Percentiles rank a stretch among this genome's conserved stretches.
phyloP scores from a whole-genome alignment of 192 early-diverging fungal species.

The Umbelopsis ramanniana region DNA sequence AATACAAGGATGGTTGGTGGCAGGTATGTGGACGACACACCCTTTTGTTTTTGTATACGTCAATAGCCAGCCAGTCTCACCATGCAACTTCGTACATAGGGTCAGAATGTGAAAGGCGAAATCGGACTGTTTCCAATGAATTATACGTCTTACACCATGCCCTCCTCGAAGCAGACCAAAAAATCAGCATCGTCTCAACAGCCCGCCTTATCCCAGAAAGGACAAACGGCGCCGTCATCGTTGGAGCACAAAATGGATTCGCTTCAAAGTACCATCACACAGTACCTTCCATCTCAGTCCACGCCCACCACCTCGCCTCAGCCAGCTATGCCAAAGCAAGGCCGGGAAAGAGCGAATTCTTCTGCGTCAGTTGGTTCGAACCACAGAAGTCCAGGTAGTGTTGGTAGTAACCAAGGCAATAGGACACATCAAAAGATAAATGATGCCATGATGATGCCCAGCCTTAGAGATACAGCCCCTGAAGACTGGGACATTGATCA shows the following conservation, averaged over 20 bases:
- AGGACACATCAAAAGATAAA: not conserved
- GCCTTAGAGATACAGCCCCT: conserved; percentile 13
- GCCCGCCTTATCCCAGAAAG: not conserved
- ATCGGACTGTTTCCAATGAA: conserved; percentile 77
- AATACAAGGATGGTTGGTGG: conserved; percentile 85
- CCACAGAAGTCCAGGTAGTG: conserved; percentile 11
- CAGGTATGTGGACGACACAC: conserved; percentile 47
- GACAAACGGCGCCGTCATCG: conserved; percentile 1
- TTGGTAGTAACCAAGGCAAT: conserved; percentile 7
- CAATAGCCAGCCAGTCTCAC: too few species aligned
- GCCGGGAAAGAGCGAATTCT: conserved; percentile 5
- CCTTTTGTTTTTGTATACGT: too few species aligned
- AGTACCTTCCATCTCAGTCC: conserved; percentile 1
- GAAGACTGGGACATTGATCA: conserved; percentile 37
- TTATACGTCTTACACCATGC: conserved; percentile 51
- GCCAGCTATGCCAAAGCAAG: not conserved
- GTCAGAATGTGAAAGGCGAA: conserved; percentile 63
- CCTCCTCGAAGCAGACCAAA: not conserved
- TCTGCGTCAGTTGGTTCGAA: not conserved
- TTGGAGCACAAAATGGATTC: conserved; percentile 12
- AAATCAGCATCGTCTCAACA: conserved; percentile 5
- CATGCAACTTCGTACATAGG: conserved; percentile 42
- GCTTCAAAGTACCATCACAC: conserved; percentile 1
- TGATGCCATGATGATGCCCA: conserved; percentile 6
- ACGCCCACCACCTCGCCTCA: not conserved